Percentiles rank a stretch among this genome's conserved stretches.
Evolutionary conservation across 768 basidiomycete species (phyloP).

Genomic region (Boletus sp.): DNA sequence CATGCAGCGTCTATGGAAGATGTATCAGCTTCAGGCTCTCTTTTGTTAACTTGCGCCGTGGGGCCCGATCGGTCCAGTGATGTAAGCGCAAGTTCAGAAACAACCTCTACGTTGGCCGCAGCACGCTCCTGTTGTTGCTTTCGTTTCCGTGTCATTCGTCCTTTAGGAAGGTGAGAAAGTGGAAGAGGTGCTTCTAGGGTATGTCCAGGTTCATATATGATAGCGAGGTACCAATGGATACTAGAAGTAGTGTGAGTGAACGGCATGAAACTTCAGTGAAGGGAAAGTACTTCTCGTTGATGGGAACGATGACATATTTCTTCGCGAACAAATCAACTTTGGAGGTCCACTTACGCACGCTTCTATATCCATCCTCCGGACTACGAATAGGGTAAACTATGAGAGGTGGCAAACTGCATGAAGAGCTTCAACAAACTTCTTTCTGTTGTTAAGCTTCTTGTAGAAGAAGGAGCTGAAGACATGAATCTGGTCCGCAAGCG

Average conservation of each 20-base stretch:
- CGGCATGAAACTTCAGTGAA: background rate
- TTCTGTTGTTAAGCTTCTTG: conserved; percentile 74
- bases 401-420: background rate
- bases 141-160: conserved; percentile 22
- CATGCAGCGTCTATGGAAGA: conserved; percentile 17
- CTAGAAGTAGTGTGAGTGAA: conserved; percentile 39
- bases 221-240: conserved; percentile 94
- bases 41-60: background rate
- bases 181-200: conserved; percentile 51
- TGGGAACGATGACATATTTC: conserved; percentile 91
- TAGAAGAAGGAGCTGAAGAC: conserved; percentile 99
- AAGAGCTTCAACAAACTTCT: conserved; percentile 42
- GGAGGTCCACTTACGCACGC: conserved; percentile 91
- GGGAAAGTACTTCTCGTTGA: conserved; percentile 84
- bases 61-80: conserved; percentile 1
- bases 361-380: conserved; percentile 66
- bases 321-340: conserved; percentile 87
- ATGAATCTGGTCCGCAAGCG: conserved; percentile 70
- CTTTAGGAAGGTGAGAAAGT: background rate
- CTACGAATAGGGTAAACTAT: conserved; percentile 30
- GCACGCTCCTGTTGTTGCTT: conserved; percentile 15
- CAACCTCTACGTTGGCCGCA: conserved; percentile 1
- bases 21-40: conserved; percentile 13
- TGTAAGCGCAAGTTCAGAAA: background rate
- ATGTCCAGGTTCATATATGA: conserved; percentile 80